Evolutionary conservation across 2,329 filamentous ascomycete genomes (phyloP).

Genomic region (Colletotrichum orchidophilum): DNA sequence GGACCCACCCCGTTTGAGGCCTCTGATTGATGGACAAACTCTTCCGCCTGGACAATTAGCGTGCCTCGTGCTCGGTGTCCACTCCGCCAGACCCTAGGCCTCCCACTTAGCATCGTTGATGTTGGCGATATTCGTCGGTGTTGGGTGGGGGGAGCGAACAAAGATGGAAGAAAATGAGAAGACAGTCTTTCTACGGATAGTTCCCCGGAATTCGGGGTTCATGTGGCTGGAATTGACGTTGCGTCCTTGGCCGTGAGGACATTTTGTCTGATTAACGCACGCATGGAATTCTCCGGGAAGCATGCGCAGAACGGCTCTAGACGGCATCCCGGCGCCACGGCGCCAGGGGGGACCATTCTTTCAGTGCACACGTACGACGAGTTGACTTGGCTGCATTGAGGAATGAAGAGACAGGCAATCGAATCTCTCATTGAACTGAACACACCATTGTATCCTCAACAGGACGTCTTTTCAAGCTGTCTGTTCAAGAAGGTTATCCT

Average conservation of each 20-base stretch:
- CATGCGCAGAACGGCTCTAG: neutral
- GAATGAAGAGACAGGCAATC: neutral
- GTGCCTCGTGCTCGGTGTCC: constrained; percentile 12
- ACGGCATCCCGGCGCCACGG: neutral
- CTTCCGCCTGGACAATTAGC: constrained; percentile 2
- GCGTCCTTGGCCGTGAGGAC: neutral
- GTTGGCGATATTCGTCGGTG: neutral
- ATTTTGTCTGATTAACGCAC: neutral
- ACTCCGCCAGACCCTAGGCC: neutral
- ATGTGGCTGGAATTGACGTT: neutral
- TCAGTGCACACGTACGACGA: neutral
- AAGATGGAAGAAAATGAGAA: neutral
- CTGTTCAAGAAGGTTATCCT: neutral
- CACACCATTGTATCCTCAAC: neutral
- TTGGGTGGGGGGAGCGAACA: neutral
- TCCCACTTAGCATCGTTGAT: neutral
- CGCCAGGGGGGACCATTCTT: too few species aligned
- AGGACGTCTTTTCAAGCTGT: neutral
- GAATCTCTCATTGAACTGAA: neutral
- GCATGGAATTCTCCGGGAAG: neutral
- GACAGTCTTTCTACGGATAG: neutral
- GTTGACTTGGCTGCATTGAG: neutral
- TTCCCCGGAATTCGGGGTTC: constrained; percentile 6
- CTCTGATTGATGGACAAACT: constrained; percentile 46
- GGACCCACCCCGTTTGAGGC: constrained; percentile 2